phyloP scores from a whole-genome alignment of 768 basidiomycete genomes.

The Auricularia auricula-judae region DNA sequence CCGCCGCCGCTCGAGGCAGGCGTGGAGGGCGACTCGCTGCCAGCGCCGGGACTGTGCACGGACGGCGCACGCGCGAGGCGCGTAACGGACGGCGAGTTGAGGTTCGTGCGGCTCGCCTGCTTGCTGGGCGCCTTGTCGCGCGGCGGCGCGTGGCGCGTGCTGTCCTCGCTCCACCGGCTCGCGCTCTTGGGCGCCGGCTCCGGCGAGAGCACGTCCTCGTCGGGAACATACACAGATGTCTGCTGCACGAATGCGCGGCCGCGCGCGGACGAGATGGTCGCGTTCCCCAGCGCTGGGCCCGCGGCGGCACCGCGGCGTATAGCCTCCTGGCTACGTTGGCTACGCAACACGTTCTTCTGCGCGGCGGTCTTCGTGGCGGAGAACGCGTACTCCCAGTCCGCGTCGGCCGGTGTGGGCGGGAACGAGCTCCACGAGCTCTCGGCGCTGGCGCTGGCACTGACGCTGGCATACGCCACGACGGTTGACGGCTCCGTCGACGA shows the following conservation, averaged over 20 bases:
- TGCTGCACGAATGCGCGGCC: not conserved
- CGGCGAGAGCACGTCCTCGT: not conserved
- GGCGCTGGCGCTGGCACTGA: not conserved
- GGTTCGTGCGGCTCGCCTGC: not conserved
- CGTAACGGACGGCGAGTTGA: no score
- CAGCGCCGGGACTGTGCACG: not conserved
- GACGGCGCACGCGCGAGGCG: not conserved
- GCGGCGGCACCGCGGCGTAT: not conserved
- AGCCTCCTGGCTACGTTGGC: not conserved
- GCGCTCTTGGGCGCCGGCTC: not conserved
- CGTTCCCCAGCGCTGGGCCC: not conserved
- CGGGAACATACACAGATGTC: not conserved
- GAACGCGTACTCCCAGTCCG: not conserved
- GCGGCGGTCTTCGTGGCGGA: not conserved
- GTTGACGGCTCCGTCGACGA: not conserved
- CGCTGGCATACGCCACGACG: not conserved
- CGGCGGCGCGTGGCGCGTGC: not conserved
- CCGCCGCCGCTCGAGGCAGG: not conserved
- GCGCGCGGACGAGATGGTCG: not conserved
- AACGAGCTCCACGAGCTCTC: not conserved
- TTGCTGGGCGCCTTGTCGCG: not conserved
- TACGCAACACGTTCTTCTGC: not conserved
- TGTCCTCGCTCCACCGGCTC: not conserved
- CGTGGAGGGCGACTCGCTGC: not conserved
- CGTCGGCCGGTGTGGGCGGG: not conserved